These are phyloP conservation scores for Cordyceps tenuipes DNA, from an alignment of 2,329 filamentous ascomycete genomes.

Conservation along the genomic window DNA sequence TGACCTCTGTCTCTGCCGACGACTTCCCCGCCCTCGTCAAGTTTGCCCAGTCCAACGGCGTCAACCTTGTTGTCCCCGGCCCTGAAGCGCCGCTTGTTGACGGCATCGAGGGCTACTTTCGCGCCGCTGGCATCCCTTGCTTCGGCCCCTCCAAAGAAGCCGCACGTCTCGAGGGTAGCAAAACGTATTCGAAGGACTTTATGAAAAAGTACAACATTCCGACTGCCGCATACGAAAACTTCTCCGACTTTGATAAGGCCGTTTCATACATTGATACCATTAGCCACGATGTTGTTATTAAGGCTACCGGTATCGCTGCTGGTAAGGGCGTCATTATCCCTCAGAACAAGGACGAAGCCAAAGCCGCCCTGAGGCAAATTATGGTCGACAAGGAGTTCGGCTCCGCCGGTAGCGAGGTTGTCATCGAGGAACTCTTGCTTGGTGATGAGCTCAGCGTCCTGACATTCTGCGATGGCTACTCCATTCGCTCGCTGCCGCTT, in stretches of 20 bases:
- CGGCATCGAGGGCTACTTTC: constrained; percentile 80
- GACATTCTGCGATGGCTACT: constrained; percentile 83
- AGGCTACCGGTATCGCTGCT: constrained; percentile 83
- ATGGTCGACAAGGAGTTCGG: constrained; percentile 88
- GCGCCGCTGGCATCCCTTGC: constrained; percentile 61
- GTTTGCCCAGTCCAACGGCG: constrained; percentile 61
- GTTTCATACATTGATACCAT: constrained; percentile 65
- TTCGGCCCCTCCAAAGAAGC: constrained; percentile 83
- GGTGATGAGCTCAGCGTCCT: constrained; percentile 90
- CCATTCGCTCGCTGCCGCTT: constrained; percentile 73
- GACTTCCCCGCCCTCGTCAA: constrained; percentile 71
- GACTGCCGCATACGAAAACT: constrained; percentile 86
- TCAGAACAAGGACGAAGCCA: constrained; percentile 71
- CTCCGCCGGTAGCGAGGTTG: constrained; percentile 77
- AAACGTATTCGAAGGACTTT: constrained; percentile 96
- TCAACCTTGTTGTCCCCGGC: constrained; percentile 82
- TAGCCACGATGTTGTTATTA: constrained; percentile 76
- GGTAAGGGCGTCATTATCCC: constrained; percentile 96
- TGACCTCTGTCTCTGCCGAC: constrained; percentile 58
- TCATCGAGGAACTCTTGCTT: constrained; percentile 88
- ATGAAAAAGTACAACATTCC: constrained; percentile 88
- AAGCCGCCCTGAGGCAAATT: constrained; percentile 73
- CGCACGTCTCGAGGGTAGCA: constrained; percentile 88
- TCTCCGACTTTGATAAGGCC: constrained; percentile 66
- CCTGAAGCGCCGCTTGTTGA: constrained; percentile 92